Conservation (phyloP, 345 rosid genomes). For the Trapa bicornis region DNA sequence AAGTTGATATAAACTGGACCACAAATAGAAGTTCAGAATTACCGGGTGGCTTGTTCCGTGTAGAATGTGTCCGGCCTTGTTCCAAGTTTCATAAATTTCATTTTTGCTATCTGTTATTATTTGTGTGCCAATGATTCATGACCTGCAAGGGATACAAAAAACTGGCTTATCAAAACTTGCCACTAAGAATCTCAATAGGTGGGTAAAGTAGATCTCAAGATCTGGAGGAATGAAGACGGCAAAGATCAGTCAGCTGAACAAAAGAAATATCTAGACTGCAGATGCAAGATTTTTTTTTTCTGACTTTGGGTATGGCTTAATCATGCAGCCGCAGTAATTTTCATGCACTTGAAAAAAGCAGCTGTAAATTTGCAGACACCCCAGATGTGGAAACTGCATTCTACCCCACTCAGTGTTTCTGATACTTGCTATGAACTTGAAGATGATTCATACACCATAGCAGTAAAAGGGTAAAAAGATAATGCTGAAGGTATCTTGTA, state of each 20-base stretch:
- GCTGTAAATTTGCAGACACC: neutral
- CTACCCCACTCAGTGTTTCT: neutral
- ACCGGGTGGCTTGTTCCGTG: constrained; percentile 65
- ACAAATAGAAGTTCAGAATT: neutral
- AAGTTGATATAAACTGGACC: constrained; percentile 18
- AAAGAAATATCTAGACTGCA: neutral
- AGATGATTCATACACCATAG: neutral
- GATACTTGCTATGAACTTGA: neutral
- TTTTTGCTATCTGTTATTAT: constrained; percentile 18
- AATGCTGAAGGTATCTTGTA: neutral
- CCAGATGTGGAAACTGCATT: neutral
- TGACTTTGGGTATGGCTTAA: no score
- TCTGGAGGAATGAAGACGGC: neutral
- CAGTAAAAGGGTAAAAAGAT: neutral
- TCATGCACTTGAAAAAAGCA: neutral
- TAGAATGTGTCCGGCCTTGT: constrained; percentile 80
- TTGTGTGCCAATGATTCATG: constrained; percentile 10
- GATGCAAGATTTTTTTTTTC: no score
- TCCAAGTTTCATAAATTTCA: constrained; percentile 98
- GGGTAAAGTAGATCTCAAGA: neutral
- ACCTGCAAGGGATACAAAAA: neutral
- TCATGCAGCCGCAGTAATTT: neutral
- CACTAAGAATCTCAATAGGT: no score
- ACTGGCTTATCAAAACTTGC: neutral
- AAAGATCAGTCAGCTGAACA: neutral